Evolutionary conservation across 106 monocot species (phyloP).

Genomic region (Acorus calamus): DNA sequence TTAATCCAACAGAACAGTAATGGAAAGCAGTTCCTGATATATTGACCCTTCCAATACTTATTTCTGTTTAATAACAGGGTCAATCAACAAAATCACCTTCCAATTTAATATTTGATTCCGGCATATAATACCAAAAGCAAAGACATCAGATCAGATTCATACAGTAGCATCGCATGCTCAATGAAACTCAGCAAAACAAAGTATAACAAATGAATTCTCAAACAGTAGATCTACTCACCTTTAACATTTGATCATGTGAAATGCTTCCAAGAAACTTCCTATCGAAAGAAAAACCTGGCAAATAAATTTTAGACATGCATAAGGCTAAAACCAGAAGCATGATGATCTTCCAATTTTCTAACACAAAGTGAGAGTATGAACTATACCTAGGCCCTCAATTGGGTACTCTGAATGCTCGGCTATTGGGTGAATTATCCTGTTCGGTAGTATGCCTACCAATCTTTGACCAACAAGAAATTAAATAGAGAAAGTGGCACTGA

Average conservation of each 20-base stretch:
- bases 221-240: slow-evolving; percentile 32
- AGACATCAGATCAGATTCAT: too few relatives aligned
- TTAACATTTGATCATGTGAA: slow-evolving; percentile 90
- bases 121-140: too few relatives aligned
- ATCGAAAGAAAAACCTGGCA: slow-evolving; percentile 76
- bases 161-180: too few relatives aligned
- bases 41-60: too few relatives aligned
- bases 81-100: too few relatives aligned
- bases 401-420: slow-evolving; percentile 93
- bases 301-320: slow-evolving; percentile 1
- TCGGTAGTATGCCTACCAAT: slow-evolving; percentile 83
- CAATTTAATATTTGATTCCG: too few relatives aligned
- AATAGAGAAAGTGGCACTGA: background rate
- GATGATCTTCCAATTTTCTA: background rate
- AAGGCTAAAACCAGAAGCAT: too few relatives aligned
- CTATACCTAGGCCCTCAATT: slow-evolving; percentile 75
- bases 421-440: slow-evolving; percentile 75
- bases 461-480: slow-evolving; percentile 18
- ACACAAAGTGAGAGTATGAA: background rate
- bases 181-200: too few relatives aligned
- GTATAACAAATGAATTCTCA: too few relatives aligned
- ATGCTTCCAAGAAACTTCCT: slow-evolving; percentile 84
- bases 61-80: too few relatives aligned
- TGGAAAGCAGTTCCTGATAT: too few relatives aligned
- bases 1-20: too few relatives aligned